A percentile compares a stretch with the other conserved stretches of the same genome.
Evolutionary conservation across 2,329 filamentous ascomycete genomes (phyloP).

Genomic region (Falciphora oryzae): DNA sequence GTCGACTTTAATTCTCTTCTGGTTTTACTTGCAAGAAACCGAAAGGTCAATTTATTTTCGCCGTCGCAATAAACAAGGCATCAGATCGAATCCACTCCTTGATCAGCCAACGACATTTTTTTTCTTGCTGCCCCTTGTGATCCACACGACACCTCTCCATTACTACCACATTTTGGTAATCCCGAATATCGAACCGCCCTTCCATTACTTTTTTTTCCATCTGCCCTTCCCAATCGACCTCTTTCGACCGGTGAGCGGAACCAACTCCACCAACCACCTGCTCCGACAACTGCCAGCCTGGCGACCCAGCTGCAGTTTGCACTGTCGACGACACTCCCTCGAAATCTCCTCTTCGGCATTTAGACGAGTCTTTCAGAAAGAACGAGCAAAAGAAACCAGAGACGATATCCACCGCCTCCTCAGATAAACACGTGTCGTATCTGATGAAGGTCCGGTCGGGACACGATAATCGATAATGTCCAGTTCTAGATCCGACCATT

Average conservation of each 20-base stretch:
- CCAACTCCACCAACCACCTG: background rate
- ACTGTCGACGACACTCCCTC: background rate
- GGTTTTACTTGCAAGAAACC: background rate
- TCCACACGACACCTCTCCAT: conserved; percentile 5
- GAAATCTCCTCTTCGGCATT: background rate
- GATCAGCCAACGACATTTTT: conserved; percentile 1
- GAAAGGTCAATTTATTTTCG: background rate
- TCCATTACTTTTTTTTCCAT: background rate
- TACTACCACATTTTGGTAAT: conserved; percentile 1
- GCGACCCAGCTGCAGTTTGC: background rate
- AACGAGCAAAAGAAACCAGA: conserved; percentile 8
- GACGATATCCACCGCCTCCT: conserved; percentile 2
- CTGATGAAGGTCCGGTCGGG: conserved; percentile 38
- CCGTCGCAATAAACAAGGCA: background rate
- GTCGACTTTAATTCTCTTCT: conserved; percentile 4
- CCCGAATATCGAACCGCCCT: background rate
- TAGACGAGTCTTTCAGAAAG: background rate
- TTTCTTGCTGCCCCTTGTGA: conserved; percentile 1
- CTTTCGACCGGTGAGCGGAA: background rate
- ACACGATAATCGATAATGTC: conserved; percentile 87
- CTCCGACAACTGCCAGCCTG: conserved; percentile 6
- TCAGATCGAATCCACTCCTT: conserved; percentile 1
- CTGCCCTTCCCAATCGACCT: background rate
- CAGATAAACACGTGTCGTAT: conserved; percentile 10
- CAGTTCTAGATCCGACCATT: conserved; percentile 77